Percentiles rank a stretch among this genome's conserved stretches.
These are phyloP conservation scores for Lycium ferocissimum DNA, from an alignment of 257 asterid genomes.

Conservation along the genomic window DNA sequence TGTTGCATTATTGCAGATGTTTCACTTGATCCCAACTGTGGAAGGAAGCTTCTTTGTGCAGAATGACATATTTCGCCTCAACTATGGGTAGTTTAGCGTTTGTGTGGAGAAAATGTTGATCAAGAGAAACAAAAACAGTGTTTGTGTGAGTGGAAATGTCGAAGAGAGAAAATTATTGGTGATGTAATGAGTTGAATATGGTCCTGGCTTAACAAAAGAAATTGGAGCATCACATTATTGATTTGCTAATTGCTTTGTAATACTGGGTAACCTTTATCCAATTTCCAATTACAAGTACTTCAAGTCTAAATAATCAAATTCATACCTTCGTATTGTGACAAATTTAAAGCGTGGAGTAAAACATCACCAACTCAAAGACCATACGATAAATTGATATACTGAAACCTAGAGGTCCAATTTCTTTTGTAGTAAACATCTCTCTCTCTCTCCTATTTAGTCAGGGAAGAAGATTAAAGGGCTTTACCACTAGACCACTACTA, in stretches of 20 bases:
- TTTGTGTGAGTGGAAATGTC: background rate
- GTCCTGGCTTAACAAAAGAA: background rate
- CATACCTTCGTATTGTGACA: background rate
- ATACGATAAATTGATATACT: too few relatives aligned
- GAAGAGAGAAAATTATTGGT: background rate
- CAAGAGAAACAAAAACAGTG: background rate
- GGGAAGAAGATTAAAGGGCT: too few relatives aligned
- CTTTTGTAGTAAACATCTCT: too few relatives aligned
- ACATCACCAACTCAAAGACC: background rate
- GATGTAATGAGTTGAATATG: constrained; percentile 1
- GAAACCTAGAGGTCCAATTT: background rate
- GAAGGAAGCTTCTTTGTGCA: constrained; percentile 60
- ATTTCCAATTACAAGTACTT: background rate
- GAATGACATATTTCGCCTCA: constrained; percentile 66
- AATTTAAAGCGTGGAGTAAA: background rate
- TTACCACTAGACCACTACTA: too few relatives aligned
- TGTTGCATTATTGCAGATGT: constrained; percentile 51
- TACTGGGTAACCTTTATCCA: background rate
- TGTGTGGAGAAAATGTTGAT: background rate
- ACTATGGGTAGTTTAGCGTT: constrained; percentile 45
- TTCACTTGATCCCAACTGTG: constrained; percentile 57
- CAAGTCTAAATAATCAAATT: background rate
- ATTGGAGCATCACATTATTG: background rate
- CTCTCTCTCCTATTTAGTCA: too few relatives aligned
- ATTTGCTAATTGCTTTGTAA: background rate